Percentiles rank a stretch among this genome's conserved stretches.
Conservation (phyloP, 495 filamentous ascomycete genomes). For the Talaromyces wortmannii region DNA sequence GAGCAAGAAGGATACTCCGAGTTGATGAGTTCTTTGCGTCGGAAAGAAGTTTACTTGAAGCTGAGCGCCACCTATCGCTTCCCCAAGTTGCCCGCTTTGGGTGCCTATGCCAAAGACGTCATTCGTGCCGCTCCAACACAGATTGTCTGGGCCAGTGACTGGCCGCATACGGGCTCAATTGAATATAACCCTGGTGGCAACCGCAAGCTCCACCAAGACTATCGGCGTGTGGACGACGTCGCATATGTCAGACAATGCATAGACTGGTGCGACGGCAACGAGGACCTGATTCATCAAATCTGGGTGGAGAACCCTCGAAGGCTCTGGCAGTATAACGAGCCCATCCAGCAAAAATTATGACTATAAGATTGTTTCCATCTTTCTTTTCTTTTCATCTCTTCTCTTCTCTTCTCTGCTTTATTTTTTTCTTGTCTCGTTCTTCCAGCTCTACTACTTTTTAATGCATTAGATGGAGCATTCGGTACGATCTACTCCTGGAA, state of each 20-base stretch:
- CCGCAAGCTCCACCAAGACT: not conserved
- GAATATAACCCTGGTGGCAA: not conserved
- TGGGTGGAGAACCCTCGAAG: not conserved
- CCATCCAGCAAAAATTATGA: not conserved
- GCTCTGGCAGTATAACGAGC: not conserved
- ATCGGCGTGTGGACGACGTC: not conserved
- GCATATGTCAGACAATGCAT: not conserved
- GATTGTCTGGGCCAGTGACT: not conserved
- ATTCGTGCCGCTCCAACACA: not conserved
- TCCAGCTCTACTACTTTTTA: not conserved
- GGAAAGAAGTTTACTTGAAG: not conserved
- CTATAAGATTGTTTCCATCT: not conserved
- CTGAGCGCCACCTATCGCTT: not conserved
- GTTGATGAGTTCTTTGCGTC: not conserved
- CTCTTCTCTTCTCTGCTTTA: too few relatives aligned
- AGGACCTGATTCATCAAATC: not conserved
- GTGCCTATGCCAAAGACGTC: not conserved
- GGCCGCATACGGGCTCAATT: not conserved
- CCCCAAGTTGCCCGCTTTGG: not conserved
- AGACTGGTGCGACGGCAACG: not conserved
- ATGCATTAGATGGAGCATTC: not conserved
- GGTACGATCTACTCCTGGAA: not conserved
- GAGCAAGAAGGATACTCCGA: not conserved
- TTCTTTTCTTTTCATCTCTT: too few relatives aligned
- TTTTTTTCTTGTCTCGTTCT: too few relatives aligned